Percentiles rank a stretch among this genome's conserved stretches.
Evolutionary conservation across 23 red algal species (phyloP).

Genomic region (Gracilaria gracilis): DNA sequence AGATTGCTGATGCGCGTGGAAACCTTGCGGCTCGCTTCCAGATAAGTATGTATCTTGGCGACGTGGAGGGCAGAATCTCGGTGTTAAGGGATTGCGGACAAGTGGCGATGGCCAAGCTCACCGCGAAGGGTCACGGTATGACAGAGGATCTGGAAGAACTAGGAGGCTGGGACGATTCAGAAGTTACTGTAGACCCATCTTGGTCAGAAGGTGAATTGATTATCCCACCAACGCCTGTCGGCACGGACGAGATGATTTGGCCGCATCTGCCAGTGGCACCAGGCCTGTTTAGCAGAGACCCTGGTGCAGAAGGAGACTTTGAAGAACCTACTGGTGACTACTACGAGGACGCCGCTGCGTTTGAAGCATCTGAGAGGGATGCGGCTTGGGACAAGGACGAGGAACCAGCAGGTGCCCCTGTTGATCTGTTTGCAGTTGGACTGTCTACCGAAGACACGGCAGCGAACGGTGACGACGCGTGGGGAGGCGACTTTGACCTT

Average conservation of each 20-base stretch:
- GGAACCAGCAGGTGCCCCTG: constrained; percentile 31
- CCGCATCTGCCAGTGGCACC: constrained; percentile 73
- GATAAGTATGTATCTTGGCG: constrained; percentile 91
- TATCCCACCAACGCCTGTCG: constrained; percentile 73
- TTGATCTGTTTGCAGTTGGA: constrained; percentile 84
- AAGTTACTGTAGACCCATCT: neutral
- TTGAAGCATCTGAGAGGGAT: constrained; percentile 81
- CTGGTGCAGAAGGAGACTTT: constrained; percentile 81
- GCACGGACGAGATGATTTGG: constrained; percentile 71
- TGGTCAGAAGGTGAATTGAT: constrained; percentile 43
- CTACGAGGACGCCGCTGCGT: constrained; percentile 94
- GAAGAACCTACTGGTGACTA: constrained; percentile 86
- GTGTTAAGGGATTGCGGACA: constrained; percentile 77
- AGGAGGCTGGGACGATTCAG: constrained; percentile 46
- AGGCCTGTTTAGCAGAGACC: constrained; percentile 75
- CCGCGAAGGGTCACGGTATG: constrained; percentile 72
- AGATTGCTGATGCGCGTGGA: too few species aligned
- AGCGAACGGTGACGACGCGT: constrained; percentile 61
- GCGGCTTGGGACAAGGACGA: constrained; percentile 61
- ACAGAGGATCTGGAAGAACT: constrained; percentile 69
- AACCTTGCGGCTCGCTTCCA: constrained; percentile 86
- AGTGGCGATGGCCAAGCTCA: constrained; percentile 87
- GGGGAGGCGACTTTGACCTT: constrained; percentile 86
- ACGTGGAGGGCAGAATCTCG: constrained; percentile 64
- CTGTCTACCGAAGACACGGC: constrained; percentile 50